phyloP scores from a whole-genome alignment of 1,284 basidiomycete genomes.

The Schizopora paradoxa region DNA sequence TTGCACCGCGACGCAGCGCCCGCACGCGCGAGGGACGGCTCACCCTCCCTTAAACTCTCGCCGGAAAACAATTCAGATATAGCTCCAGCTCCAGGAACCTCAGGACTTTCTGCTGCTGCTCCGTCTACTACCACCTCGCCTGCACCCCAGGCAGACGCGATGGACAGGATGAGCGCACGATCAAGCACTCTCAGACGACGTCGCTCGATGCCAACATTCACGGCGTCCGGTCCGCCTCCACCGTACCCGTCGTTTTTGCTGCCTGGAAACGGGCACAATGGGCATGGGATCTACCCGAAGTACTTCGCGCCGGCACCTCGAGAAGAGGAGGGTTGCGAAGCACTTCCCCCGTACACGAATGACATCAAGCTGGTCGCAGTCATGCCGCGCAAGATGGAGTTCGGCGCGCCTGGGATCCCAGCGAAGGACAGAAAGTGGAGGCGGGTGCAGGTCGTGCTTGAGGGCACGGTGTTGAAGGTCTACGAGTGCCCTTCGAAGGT shows the following conservation, averaged over 20 bases:
- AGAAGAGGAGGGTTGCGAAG: constrained; percentile 76
- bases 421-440: constrained; percentile 91
- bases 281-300: not conserved
- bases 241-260: constrained; percentile 43
- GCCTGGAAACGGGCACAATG: constrained; percentile 1
- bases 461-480: constrained; percentile 85
- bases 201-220: constrained; percentile 55
- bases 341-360: constrained; percentile 81
- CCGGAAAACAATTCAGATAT: too few species aligned
- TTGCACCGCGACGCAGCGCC: too few species aligned
- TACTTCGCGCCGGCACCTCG: constrained; percentile 23
- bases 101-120: not conserved
- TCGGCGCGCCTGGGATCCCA: constrained; percentile 78
- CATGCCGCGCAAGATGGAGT: constrained; percentile 95
- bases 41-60: too few species aligned
- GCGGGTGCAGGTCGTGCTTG: constrained; percentile 82
- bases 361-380: constrained; percentile 78
- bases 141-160: too few species aligned
- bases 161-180: constrained; percentile 6
- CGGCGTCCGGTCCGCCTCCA: constrained; percentile 41
- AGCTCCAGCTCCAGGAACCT: too few species aligned
- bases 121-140: not conserved
- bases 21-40: too few species aligned
- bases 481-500: constrained; percentile 62
- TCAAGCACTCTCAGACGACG: constrained; percentile 36